Base-by-base conservation (phyloP, 2,329 filamentous ascomycete species). In the Fusarium circinatum region DNA sequence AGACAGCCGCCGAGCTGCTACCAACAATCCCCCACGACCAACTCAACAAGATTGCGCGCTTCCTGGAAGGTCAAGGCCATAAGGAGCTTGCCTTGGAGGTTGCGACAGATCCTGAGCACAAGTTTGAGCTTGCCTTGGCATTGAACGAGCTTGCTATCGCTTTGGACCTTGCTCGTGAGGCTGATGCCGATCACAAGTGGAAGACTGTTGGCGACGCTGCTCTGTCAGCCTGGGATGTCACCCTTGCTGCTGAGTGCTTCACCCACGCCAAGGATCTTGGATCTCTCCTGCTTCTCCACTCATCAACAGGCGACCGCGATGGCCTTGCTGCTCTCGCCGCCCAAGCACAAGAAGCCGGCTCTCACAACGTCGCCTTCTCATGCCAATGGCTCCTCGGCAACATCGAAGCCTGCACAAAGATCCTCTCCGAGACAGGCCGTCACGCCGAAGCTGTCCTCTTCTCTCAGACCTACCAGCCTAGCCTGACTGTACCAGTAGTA, bases 21-120 rank as follows among this genome's bases (percentile, higher is more conserved):
- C 87, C 90, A 9, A 92, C 92, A 26, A 95, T 99, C 42, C 95
- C 96, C 1, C 86, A 91, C n/a, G 94, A 97, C 73, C 95, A 99
- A 82, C 93, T 98, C 83, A 98, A 98, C 88, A 98, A 98, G 86
- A 97, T 99, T 77, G 96, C 96, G 8, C 92, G 96, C 28, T 99
- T 99, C 88, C 88, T 99, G 60, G 96, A 98, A 83, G 96, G 96
- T 6, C 96, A 99, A 83, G 96, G 96, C 45, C 94, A 98, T 85
- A 98, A 98, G 84, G 96, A 98, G 78, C 89, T 98, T 75, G 96
- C 96, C 0, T 89, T 99, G 22, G 94, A 98, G 76, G 94, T 99
- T 22, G 95, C 96, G 15, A 98, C 96, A 0, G 96, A 99, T 78
- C 88, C 93, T 0, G 96, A 99, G 84, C 96, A 99, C 85, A 96